Evolutionary conservation across 495 filamentous ascomycete species (phyloP).

Genomic region (Aspergillus taichungensis): DNA sequence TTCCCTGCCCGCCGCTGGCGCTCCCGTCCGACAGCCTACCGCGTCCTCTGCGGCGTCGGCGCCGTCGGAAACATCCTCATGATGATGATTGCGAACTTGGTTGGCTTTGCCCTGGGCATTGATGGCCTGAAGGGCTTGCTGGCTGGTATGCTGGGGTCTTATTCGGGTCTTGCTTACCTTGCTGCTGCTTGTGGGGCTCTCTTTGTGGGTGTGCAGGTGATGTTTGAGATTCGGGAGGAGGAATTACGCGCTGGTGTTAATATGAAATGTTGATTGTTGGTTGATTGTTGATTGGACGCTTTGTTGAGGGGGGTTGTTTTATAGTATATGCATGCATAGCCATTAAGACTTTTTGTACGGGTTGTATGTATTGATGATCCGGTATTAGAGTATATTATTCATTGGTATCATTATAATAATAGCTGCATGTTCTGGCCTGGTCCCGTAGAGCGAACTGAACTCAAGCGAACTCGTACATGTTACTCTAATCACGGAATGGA

Average conservation of each 20-base stretch:
- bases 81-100: conserved; percentile 93
- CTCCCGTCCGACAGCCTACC: conserved; percentile 56
- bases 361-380: too few species aligned
- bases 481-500: too few species aligned
- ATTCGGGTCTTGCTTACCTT: conserved; percentile 66
- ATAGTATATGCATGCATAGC: not conserved
- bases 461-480: too few species aligned
- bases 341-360: too few species aligned
- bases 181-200: conserved; percentile 56
- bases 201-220: conserved; percentile 84
- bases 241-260: conserved; percentile 75
- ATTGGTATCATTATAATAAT: too few species aligned
- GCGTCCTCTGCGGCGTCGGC: conserved; percentile 75
- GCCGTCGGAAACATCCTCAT: conserved; percentile 81
- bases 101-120: conserved; percentile 86
- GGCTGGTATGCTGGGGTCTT: conserved; percentile 62
- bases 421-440: too few species aligned
- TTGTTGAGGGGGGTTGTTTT: too few species aligned
- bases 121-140: conserved; percentile 77
- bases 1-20: conserved; percentile 69
- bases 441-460: too few species aligned
- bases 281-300: not conserved
- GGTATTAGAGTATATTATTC: too few species aligned
- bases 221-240: conserved; percentile 88
- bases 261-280: conserved; percentile 63